These are phyloP conservation scores for Aspergillus conjunctus DNA, from an alignment of 495 filamentous ascomycete genomes.

Conservation along the genomic window DNA sequence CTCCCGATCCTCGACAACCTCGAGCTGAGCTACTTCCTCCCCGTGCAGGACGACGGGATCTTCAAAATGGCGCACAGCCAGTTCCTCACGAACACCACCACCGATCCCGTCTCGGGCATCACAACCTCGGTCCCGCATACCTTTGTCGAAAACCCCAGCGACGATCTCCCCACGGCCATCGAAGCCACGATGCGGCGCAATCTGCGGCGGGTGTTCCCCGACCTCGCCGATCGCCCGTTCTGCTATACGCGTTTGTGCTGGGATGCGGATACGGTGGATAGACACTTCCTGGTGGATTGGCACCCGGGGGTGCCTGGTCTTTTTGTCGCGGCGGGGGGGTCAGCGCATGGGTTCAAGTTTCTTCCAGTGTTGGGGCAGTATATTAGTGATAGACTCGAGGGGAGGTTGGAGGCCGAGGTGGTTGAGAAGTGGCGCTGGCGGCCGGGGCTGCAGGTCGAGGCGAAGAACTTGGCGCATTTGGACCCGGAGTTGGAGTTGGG, in stretches of 20 bases:
- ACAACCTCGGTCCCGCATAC: no score
- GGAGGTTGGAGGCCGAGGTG: conserved; percentile 10
- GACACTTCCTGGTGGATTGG: conserved; percentile 10
- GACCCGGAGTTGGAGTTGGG: no score
- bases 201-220: no score
- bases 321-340: conserved; percentile 39
- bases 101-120: no score
- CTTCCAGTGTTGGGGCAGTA: conserved; percentile 42
- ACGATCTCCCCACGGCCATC: no score
- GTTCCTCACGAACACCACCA: no score
- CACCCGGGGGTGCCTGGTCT: conserved; percentile 6
- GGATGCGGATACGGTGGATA: conserved; percentile 14
- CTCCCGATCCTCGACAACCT: conserved; percentile 5
- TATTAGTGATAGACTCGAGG: conserved; percentile 42
- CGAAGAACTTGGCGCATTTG: no score
- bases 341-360: conserved; percentile 46
- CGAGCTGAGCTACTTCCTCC: neutral
- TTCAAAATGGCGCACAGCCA: neutral
- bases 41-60: neutral
- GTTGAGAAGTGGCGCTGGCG: conserved; percentile 12
- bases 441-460: neutral
- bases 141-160: no score
- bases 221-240: no score
- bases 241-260: neutral
- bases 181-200: no score